A percentile compares a stretch with the other conserved stretches of the same genome.
Evolutionary conservation across 805 yeast genomes (phyloP).

Genomic region (Dipodascopsis uninucleata): DNA sequence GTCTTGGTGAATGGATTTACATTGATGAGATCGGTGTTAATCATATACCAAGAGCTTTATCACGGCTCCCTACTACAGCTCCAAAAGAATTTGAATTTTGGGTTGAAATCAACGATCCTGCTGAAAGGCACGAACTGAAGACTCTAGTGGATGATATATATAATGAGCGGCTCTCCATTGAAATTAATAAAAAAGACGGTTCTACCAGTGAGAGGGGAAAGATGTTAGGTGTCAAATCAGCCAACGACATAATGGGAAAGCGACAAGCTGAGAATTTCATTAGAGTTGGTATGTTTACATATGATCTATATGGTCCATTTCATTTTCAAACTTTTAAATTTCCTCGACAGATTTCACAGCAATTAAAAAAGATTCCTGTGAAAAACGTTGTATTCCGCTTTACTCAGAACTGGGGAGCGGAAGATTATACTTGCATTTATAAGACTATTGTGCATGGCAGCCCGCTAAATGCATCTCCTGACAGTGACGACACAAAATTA

Average conservation of each 20-base stretch:
- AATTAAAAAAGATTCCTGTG: conserved; percentile 18
- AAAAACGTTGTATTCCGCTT: conserved; percentile 29
- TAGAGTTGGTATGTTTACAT: conserved; percentile 26
- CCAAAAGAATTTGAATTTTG: conserved; percentile 34
- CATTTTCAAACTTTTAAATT: conserved; percentile 28
- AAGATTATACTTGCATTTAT: conserved; percentile 35
- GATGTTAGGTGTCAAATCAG: conserved; percentile 3
- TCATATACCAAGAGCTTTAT: conserved; percentile 30
- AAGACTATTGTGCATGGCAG: conserved; percentile 33
- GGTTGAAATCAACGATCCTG: conserved; percentile 28
- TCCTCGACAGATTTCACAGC: conserved; percentile 19
- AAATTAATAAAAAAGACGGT: neutral
- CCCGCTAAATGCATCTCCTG: conserved; percentile 14
- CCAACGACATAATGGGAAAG: neutral
- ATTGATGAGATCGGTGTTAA: conserved; percentile 31
- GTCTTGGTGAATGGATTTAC: conserved; percentile 28
- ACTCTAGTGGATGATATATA: conserved; percentile 1
- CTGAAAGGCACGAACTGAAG: conserved; percentile 9
- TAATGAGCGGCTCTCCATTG: neutral
- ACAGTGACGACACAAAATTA: neutral
- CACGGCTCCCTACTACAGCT: conserved; percentile 31
- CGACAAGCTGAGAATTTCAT: conserved; percentile 16
- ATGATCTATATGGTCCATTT: conserved; percentile 26
- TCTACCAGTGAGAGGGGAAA: no score
- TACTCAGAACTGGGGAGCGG: conserved; percentile 36